Percentiles rank a stretch among this genome's conserved stretches.
Conservation (phyloP, 2,329 filamentous ascomycete species). For the Cercospora zeina region DNA sequence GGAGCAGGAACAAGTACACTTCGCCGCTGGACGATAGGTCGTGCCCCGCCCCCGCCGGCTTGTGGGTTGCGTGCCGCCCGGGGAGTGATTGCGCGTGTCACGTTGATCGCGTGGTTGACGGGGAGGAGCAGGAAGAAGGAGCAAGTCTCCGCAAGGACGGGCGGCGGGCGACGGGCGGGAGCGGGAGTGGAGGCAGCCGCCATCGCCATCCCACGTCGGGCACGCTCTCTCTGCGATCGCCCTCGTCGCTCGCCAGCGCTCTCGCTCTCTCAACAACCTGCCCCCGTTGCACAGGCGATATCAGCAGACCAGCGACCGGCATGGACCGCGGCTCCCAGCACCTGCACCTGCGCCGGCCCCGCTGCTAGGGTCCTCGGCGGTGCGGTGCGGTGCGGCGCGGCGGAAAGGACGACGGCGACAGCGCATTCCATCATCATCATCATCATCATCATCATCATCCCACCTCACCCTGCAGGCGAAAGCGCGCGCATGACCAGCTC, state of each 20-base stretch:
- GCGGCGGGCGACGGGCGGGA: too few species aligned
- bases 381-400: background rate
- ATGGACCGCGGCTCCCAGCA: constrained; percentile 5
- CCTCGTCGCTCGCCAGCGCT: background rate
- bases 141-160: too few species aligned
- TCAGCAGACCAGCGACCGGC: constrained; percentile 15
- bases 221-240: background rate
- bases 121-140: background rate
- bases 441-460: background rate
- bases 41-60: background rate
- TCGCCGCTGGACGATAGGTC: background rate
- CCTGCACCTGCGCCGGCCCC: constrained; percentile 23
- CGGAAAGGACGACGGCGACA: background rate
- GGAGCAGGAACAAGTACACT: too few species aligned
- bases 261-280: background rate
- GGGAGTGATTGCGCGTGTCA: background rate
- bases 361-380: constrained; percentile 2
- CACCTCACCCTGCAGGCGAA: constrained; percentile 11
- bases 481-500: constrained; percentile 5
- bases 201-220: background rate
- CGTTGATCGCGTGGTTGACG: background rate
- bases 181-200: too few species aligned
- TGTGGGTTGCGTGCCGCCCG: background rate
- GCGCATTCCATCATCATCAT: background rate
- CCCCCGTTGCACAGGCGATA: constrained; percentile 9